phyloP scores from a whole-genome alignment of 805 yeast species.

The Yamadazyma paraphyllophila region DNA sequence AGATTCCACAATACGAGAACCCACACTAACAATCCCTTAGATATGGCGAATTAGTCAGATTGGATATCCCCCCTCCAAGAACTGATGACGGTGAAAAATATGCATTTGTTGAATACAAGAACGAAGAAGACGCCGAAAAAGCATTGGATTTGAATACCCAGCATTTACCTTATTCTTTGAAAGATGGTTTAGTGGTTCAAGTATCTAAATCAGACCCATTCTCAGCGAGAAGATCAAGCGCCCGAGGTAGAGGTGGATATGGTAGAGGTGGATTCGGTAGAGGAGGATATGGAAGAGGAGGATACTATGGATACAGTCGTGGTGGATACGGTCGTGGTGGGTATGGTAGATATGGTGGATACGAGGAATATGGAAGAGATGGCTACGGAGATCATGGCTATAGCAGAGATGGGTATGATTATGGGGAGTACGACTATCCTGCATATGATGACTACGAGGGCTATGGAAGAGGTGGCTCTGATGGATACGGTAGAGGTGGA shows the following conservation, averaged over 20 bases:
- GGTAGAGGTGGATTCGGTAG: constrained; percentile 13
- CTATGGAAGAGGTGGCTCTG: constrained; percentile 15
- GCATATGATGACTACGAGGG: constrained; percentile 14
- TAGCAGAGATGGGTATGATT: constrained; percentile 13
- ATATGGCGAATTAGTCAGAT: constrained; percentile 55
- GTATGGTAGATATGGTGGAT: constrained; percentile 15
- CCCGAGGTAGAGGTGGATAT: constrained; percentile 26
- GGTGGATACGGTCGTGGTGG: constrained; percentile 19
- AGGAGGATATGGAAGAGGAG: constrained; percentile 17
- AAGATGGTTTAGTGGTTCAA: constrained; percentile 48
- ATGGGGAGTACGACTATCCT: constrained; percentile 13
- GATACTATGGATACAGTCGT: constrained; percentile 16
- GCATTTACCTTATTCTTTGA: constrained; percentile 40
- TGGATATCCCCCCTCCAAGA: constrained; percentile 63
- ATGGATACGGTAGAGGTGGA: constrained; percentile 14
- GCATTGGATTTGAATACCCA: constrained; percentile 51
- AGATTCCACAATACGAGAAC: background rate
- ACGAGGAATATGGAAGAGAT: constrained; percentile 17
- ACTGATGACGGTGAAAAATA: constrained; percentile 57
- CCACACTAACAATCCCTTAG: constrained; percentile 26
- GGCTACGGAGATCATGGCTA: constrained; percentile 17
- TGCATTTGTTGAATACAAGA: constrained; percentile 62
- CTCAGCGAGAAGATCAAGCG: constrained; percentile 36
- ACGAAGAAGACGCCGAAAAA: constrained; percentile 50
- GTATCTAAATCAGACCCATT: constrained; percentile 57